These are phyloP conservation scores for Eimeria maxima DNA, from an alignment of 169 alveolate genomes.

Conservation along the genomic window DNA sequence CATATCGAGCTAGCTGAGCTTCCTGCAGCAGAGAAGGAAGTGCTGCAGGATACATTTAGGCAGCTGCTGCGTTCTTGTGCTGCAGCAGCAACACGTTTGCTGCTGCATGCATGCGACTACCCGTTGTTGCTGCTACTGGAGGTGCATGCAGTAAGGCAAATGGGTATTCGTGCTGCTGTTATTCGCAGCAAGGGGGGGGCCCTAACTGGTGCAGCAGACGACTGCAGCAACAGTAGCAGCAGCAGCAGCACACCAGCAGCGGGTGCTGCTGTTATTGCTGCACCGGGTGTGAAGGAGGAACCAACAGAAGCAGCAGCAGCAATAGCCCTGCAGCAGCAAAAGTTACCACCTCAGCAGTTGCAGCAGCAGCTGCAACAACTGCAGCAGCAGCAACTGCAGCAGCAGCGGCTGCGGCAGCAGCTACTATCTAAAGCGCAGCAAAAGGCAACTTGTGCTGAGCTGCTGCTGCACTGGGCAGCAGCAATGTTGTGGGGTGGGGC, in stretches of 20 bases:
- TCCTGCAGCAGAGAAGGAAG: neutral
- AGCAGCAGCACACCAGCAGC: constrained; percentile 47
- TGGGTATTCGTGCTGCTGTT: constrained; percentile 5
- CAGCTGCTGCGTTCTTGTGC: constrained; percentile 48
- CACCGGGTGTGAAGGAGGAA: constrained; percentile 1
- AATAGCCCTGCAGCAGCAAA: neutral
- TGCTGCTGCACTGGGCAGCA: constrained; percentile 70
- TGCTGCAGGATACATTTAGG: neutral
- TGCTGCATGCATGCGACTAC: constrained; percentile 15
- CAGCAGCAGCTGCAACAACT: constrained; percentile 29
- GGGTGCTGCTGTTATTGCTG: neutral
- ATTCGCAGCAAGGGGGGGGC: neutral
- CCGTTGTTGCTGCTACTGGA: constrained; percentile 35
- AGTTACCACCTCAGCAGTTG: neutral
- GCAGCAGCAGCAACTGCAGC: constrained; percentile 40
- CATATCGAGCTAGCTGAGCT: neutral
- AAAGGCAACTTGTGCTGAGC: constrained; percentile 17
- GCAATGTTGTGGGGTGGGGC: constrained; percentile 27
- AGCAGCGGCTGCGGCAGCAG: constrained; percentile 37
- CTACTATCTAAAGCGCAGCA: neutral
- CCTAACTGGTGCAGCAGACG: constrained; percentile 26
- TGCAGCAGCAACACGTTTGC: constrained; percentile 49
- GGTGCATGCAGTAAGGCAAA: neutral
- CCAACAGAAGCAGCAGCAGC: neutral
- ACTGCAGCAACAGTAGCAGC: constrained; percentile 16